phyloP scores from a whole-genome alignment of 2,329 filamentous ascomycete genomes.

The Pestalotiopsis fici region DNA sequence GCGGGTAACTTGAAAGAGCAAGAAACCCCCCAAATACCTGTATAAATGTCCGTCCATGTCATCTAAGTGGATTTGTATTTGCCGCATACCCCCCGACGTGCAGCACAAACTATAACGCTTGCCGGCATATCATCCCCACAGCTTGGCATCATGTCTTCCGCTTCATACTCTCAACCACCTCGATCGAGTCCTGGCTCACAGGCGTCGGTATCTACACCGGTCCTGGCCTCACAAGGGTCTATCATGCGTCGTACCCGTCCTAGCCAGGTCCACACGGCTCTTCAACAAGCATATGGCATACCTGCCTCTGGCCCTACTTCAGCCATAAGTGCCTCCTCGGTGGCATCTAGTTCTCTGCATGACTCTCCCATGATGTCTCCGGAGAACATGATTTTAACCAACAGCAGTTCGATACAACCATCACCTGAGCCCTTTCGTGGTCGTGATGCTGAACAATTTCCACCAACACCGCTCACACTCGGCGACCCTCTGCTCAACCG shows the following conservation, averaged over 20 bases:
- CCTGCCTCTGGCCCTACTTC: constrained; percentile 48
- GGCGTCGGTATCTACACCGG: constrained; percentile 32
- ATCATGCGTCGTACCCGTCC: constrained; percentile 45
- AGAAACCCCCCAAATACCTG: constrained; percentile 17
- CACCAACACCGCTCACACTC: constrained; percentile 63
- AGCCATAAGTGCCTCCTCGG: constrained; percentile 57
- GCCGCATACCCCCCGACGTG: constrained; percentile 23
- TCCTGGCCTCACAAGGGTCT: constrained; percentile 43
- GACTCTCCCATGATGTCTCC: constrained; percentile 60
- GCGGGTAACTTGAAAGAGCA: constrained; percentile 23
- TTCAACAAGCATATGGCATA: constrained; percentile 35
- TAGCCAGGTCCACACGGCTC: constrained; percentile 48
- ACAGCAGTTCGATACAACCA: constrained; percentile 64
- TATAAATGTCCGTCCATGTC: constrained; percentile 23
- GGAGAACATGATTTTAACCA: constrained; percentile 52
- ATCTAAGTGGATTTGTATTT: constrained; percentile 15
- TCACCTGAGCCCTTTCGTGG: constrained; percentile 66
- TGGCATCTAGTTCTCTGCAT: constrained; percentile 55
- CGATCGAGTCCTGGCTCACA: constrained; percentile 27
- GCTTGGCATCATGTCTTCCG: constrained; percentile 33
- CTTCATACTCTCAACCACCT: constrained; percentile 31
- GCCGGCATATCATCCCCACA: constrained; percentile 23
- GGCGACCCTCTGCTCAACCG: constrained; percentile 70
- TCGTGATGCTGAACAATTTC: constrained; percentile 52
- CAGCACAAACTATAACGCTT: constrained; percentile 23